These are phyloP conservation scores for Boletus rubropictus DNA, from an alignment of 768 basidiomycete genomes.

Conservation along the genomic window DNA sequence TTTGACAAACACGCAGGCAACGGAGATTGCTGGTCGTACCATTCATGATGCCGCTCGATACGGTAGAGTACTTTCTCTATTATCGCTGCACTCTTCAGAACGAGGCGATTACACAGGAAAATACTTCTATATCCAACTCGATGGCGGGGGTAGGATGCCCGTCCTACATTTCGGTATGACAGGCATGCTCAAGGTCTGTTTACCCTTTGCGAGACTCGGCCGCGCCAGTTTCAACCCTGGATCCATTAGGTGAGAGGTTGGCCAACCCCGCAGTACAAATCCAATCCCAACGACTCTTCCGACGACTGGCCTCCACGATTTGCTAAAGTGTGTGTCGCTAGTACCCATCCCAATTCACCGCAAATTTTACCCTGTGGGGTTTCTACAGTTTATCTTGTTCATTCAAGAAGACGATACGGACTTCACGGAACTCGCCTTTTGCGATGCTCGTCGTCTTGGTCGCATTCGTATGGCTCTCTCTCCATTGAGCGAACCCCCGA, in stretches of 20 bases:
- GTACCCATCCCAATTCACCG: background rate
- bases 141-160: slow-evolving; percentile 55
- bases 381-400: slow-evolving; percentile 55
- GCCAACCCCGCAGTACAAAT: slow-evolving; percentile 44
- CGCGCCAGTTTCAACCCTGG: background rate
- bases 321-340: slow-evolving; percentile 43
- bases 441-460: slow-evolving; percentile 66
- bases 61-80: slow-evolving; percentile 34
- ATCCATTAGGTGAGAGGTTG: slow-evolving; percentile 41
- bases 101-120: slow-evolving; percentile 39
- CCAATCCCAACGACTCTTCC: slow-evolving; percentile 35
- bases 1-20: slow-evolving; percentile 36
- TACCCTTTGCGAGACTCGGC: background rate
- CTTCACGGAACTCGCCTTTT: slow-evolving; percentile 55
- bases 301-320: slow-evolving; percentile 61
- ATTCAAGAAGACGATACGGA: slow-evolving; percentile 35
- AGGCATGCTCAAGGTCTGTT: slow-evolving; percentile 63
- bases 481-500: slow-evolving; percentile 60
- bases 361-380: background rate
- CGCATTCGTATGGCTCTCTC: slow-evolving; percentile 57
- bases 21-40: slow-evolving; percentile 46
- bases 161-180: slow-evolving; percentile 85
- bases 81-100: background rate
- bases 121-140: slow-evolving; percentile 61
- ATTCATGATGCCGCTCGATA: slow-evolving; percentile 48